phyloP scores from a whole-genome alignment of 768 basidiomycete species.

The Daedaleopsis nitida region DNA sequence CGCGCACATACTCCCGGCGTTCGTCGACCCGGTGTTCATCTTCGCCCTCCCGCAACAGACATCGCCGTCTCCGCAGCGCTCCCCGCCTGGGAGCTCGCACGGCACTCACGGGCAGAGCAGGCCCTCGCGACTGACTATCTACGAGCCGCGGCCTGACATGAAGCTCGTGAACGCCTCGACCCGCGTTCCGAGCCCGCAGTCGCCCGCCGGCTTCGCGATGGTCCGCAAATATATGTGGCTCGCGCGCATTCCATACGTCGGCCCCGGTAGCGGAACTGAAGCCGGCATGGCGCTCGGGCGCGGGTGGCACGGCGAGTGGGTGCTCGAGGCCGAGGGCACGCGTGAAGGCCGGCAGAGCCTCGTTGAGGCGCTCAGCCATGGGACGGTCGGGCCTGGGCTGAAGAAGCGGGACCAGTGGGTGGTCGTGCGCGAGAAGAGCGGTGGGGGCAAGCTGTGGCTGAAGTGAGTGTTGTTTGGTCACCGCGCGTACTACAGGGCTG shows the following conservation, averaged over 20 bases:
- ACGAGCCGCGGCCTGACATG: constrained; percentile 29
- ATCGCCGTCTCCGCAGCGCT: constrained; percentile 36
- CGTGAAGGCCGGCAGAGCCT: constrained; percentile 60
- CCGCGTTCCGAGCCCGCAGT: constrained; percentile 60
- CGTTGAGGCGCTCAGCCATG: constrained; percentile 55
- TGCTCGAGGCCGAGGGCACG: constrained; percentile 79
- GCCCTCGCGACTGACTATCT: neutral
- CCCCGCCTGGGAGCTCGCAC: constrained; percentile 23
- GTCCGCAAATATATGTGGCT: constrained; percentile 71
- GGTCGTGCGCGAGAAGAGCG: constrained; percentile 62
- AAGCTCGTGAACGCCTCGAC: constrained; percentile 46
- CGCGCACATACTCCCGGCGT: constrained; percentile 57
- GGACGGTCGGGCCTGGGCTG: constrained; percentile 28
- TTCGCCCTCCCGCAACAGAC: constrained; percentile 34
- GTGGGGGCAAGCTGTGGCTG: constrained; percentile 62
- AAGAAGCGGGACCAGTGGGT: constrained; percentile 44
- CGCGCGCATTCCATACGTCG: constrained; percentile 47
- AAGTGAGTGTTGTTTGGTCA: constrained; percentile 41
- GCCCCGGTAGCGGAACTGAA: constrained; percentile 26
- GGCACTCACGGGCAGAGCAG: constrained; percentile 29
- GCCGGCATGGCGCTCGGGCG: constrained; percentile 48
- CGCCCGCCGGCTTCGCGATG: constrained; percentile 57
- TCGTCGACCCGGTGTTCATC: constrained; percentile 30
- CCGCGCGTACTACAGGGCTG: neutral
- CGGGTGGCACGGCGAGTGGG: constrained; percentile 80